Conservation (phyloP, 1,284 basidiomycete genomes). For the Kwoniella shivajii region DNA sequence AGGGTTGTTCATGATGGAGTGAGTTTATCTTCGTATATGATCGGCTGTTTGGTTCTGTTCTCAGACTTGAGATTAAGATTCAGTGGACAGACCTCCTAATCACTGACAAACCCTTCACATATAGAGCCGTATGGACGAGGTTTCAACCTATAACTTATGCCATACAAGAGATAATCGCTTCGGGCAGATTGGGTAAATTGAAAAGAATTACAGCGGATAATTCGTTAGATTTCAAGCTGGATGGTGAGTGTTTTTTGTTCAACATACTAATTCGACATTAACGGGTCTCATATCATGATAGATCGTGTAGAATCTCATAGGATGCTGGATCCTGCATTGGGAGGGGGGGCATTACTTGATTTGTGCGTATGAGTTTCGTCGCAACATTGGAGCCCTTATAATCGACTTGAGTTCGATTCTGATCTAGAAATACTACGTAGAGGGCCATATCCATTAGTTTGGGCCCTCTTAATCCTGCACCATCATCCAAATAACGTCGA, state of each 20-base stretch:
- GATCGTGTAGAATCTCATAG: slow-evolving; percentile 56
- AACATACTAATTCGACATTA: background rate
- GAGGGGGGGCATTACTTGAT: slow-evolving; percentile 79
- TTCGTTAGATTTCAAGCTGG: slow-evolving; percentile 66
- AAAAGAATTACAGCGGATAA: slow-evolving; percentile 62
- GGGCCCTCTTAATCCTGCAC: slow-evolving; percentile 72
- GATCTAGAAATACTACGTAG: slow-evolving; percentile 20
- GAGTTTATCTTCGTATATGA: slow-evolving; percentile 55
- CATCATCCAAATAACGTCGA: slow-evolving; percentile 62
- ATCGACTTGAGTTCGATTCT: background rate
- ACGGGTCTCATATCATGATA: background rate
- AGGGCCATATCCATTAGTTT: slow-evolving; percentile 75
- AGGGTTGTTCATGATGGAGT: slow-evolving; percentile 78
- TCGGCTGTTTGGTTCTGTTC: background rate
- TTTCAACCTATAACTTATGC: slow-evolving; percentile 34
- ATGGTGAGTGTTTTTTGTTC: slow-evolving; percentile 58
- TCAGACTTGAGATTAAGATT: background rate
- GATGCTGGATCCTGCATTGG: slow-evolving; percentile 72
- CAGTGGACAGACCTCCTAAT: background rate
- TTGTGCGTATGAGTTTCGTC: slow-evolving; percentile 51
- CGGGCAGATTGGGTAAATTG: slow-evolving; percentile 21
- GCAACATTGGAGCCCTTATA: slow-evolving; percentile 1
- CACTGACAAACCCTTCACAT: too few relatives aligned
- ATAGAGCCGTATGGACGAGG: slow-evolving; percentile 33
- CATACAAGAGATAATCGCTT: slow-evolving; percentile 23